These are phyloP conservation scores for Hibiscus mutabilis DNA, from an alignment of 345 rosid species.

Conservation along the genomic window DNA sequence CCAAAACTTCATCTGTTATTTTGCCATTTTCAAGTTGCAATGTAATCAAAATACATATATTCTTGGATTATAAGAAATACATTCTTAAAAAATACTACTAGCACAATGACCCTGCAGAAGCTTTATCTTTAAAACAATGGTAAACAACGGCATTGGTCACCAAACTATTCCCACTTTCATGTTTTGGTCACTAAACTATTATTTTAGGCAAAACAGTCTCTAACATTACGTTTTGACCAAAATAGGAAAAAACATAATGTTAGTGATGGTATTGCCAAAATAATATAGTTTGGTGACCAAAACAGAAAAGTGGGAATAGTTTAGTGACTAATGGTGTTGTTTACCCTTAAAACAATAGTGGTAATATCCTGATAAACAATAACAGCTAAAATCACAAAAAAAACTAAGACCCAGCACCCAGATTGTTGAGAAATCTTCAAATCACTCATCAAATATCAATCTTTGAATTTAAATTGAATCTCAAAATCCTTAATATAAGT, in stretches of 20 bases:
- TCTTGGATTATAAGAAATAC: neutral
- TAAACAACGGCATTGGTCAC: too few species aligned
- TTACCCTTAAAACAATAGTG: neutral
- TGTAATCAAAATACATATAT: neutral
- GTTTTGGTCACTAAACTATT: too few species aligned
- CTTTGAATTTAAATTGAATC: neutral
- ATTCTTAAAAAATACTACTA: neutral
- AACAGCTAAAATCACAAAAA: neutral
- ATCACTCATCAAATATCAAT: neutral
- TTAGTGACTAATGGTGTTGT: too few species aligned
- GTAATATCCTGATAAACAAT: neutral
- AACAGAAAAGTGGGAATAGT: too few species aligned
- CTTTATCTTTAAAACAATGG: neutral
- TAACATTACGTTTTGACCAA: too few species aligned
- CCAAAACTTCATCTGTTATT: neutral
- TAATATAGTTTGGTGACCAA: too few species aligned
- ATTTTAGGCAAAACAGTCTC: too few species aligned
- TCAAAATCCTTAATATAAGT: neutral
- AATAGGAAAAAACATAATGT: too few species aligned
- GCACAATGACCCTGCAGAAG: neutral
- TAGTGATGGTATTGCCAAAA: too few species aligned
- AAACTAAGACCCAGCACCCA: neutral
- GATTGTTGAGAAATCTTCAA: neutral
- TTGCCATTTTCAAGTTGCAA: constrained; percentile 9
- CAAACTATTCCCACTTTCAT: too few species aligned